These are phyloP conservation scores for Aquilaria sinensis DNA, from an alignment of 345 rosid species.

Conservation along the genomic window DNA sequence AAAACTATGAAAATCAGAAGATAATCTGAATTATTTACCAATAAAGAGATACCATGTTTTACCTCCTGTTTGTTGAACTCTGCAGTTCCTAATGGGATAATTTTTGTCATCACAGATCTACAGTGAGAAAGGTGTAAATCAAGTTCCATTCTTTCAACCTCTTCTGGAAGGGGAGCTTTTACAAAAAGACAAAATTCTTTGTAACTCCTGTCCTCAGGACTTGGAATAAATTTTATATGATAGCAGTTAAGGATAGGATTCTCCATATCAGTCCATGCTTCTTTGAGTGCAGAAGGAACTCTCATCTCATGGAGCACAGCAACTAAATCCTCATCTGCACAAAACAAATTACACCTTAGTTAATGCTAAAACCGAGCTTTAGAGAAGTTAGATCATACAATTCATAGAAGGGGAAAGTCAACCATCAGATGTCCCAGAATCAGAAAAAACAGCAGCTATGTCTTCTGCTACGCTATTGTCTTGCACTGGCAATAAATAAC, in stretches of 20 bases:
- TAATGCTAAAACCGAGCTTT: neutral
- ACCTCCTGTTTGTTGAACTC: conserved; percentile 59
- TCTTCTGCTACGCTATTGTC: conserved; percentile 37
- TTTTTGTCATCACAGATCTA: conserved; percentile 60
- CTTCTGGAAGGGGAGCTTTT: conserved; percentile 67
- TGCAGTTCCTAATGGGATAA: conserved; percentile 40
- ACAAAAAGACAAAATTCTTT: conserved; percentile 72
- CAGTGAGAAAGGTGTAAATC: conserved; percentile 87
- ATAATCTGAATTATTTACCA: conserved; percentile 2
- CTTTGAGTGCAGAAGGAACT: conserved; percentile 54
- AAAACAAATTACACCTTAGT: conserved; percentile 16
- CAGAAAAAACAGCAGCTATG: conserved; percentile 22
- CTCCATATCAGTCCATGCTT: conserved; percentile 42
- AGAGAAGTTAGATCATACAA: neutral
- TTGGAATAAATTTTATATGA: conserved; percentile 54
- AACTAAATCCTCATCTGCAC: conserved; percentile 48
- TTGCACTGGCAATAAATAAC: conserved; percentile 52
- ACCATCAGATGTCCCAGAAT: conserved; percentile 51
- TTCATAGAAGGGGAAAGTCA: conserved; percentile 2
- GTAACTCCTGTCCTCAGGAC: conserved; percentile 73
- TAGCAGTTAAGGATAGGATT: conserved; percentile 39
- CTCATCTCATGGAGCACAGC: conserved; percentile 73
- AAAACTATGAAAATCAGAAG: conserved; percentile 7
- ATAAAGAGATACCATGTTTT: conserved; percentile 11
- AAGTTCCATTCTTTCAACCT: conserved; percentile 66